Base-by-base conservation (phyloP, 208 protist species). In the Leptomonas seymouri region DNA sequence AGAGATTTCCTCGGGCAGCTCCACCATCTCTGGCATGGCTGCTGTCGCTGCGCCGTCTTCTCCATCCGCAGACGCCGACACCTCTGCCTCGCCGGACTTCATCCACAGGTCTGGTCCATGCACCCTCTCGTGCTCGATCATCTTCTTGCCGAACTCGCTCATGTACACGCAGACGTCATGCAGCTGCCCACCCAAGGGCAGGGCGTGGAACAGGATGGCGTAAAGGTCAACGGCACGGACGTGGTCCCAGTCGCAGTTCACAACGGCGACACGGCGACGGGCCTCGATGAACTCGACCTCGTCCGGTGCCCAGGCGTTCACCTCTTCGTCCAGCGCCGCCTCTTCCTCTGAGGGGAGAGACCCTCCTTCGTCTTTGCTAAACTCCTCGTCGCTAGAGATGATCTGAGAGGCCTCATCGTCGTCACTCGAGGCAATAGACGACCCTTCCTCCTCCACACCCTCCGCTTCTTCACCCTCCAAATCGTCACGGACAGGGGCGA, bases 181-280 rank as follows among this genome's bases (percentile, higher is more conserved):
- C 18, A 99, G 82, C 15, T 85, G 81, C n/a, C 98, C 98, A 34
- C 90, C 93, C 8, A 95, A 70, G 6, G 98, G 98, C 30, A 97
- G 82, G 66, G 98, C 98, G 60, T 98, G 93, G 49, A 98, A 91
- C 41, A 99, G 85, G n/a, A 99, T 76, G 0, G 95, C 90, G 67
- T 98, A 97, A 11, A 99, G 74, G 80, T 99, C 96, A n/a, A 92
- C 87, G 18, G 94, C 92, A 28, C 85, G 80, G 48, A 99, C 80
- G 71, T 98, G 89, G 51, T 98, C 96, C 97, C 97, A 99, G 82
- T 99, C 96, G 72, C 94, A 98, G 84, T 98, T 98, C 56, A 97
- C 85, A 27, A 99, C 86, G 18, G 98, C 97, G 39, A 99, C 51
- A 28, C 98, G 96, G 20, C 72, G 75, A 28, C 85, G 89, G 0